These are phyloP conservation scores for Chalaropsis ovoidea DNA, from an alignment of 2,329 filamentous ascomycete genomes.

Conservation along the genomic window DNA sequence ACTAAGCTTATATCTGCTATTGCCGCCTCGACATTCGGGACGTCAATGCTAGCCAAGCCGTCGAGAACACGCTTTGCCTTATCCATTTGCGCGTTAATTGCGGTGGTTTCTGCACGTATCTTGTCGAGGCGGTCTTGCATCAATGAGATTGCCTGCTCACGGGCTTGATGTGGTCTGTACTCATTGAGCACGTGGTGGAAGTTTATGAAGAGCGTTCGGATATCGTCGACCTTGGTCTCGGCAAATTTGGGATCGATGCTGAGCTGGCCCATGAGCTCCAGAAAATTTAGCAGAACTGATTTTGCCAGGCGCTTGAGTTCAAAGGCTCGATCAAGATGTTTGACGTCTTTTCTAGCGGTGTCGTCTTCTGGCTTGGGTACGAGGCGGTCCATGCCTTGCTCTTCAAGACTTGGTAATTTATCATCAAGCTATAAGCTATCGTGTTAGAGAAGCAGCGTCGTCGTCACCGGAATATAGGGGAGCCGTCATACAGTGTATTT, in stretches of 20 bases:
- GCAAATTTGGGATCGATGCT: conserved; percentile 55
- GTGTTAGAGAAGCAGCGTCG: background rate
- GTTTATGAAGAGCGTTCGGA: conserved; percentile 77
- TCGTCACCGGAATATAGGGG: background rate
- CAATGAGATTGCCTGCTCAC: conserved; percentile 75
- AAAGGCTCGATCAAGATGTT: conserved; percentile 52
- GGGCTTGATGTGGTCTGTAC: conserved; percentile 84
- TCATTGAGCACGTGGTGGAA: conserved; percentile 90
- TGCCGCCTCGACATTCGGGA: conserved; percentile 22
- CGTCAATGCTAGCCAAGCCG: conserved; percentile 49
- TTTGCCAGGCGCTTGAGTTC: conserved; percentile 71
- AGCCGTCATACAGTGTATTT: conserved; percentile 43
- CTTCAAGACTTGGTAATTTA: conserved; percentile 55
- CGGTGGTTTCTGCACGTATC: conserved; percentile 61
- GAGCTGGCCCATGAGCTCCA: conserved; percentile 69
- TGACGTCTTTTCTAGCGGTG: conserved; percentile 39
- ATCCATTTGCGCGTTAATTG: conserved; percentile 55
- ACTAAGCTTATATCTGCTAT: background rate
- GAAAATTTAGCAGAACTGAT: conserved; percentile 75
- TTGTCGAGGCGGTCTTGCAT: conserved; percentile 76
- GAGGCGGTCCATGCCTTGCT: conserved; percentile 61
- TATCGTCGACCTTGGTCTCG: conserved; percentile 61
- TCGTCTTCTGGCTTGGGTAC: conserved; percentile 34
- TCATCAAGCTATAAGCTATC: conserved; percentile 42
- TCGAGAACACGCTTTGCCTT: conserved; percentile 65